These are phyloP conservation scores for Cruciata laevipes DNA, from an alignment of 257 asterid species.

Conservation along the genomic window DNA sequence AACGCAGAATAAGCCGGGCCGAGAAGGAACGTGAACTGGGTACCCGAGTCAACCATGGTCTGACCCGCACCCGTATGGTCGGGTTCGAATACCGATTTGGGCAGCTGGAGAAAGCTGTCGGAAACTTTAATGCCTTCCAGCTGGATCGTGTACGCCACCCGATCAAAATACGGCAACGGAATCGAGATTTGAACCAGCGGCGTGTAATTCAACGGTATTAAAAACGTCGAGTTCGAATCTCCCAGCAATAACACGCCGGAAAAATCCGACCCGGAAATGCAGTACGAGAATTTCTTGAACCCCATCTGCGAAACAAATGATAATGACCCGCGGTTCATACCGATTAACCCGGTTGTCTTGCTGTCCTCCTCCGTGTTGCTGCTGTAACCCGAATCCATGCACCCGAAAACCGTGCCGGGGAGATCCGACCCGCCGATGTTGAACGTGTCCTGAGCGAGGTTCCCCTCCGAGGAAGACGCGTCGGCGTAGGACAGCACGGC, in stretches of 20 bases:
- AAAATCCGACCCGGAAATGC: slow-evolving; percentile 66
- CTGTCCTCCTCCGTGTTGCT: slow-evolving; percentile 57
- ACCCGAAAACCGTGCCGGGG: slow-evolving; percentile 60
- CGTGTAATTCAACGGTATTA: slow-evolving; percentile 60
- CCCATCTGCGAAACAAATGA: slow-evolving; percentile 86
- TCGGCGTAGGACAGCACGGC: slow-evolving; percentile 80
- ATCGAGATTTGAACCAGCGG: slow-evolving; percentile 62
- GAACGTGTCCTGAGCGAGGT: slow-evolving; percentile 54
- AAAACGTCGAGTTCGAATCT: slow-evolving; percentile 54
- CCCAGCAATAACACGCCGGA: slow-evolving; percentile 69
- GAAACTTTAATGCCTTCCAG: slow-evolving; percentile 76
- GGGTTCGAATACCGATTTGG: slow-evolving; percentile 66
- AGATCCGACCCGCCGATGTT: slow-evolving; percentile 57
- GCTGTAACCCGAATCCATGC: slow-evolving; percentile 78
- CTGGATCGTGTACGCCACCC: slow-evolving; percentile 79
- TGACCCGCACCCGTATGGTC: slow-evolving; percentile 98
- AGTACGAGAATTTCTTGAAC: slow-evolving; percentile 69
- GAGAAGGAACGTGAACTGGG: slow-evolving; percentile 89
- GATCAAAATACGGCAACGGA: slow-evolving; percentile 74
- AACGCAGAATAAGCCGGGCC: slow-evolving; percentile 62
- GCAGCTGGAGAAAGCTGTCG: slow-evolving; percentile 37
- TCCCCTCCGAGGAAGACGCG: slow-evolving; percentile 71
- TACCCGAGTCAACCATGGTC: slow-evolving; percentile 94
- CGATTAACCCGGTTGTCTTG: slow-evolving; percentile 83
- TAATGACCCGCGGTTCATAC: slow-evolving; percentile 86